phyloP scores from a whole-genome alignment of 2,329 filamentous ascomycete species.

The Exophiala spinifera region DNA sequence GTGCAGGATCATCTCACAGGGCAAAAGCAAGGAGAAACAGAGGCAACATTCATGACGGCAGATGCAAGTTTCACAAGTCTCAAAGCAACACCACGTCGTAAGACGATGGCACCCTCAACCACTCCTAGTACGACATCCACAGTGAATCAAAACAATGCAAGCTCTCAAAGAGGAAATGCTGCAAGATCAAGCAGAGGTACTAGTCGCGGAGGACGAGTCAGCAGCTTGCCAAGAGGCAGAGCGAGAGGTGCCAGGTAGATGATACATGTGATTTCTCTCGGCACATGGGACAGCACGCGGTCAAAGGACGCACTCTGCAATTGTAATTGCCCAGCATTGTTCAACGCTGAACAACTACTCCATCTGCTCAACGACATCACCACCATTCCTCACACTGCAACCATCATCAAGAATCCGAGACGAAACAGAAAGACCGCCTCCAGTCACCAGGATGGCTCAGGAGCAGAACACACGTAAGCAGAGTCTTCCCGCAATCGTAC shows the following conservation, averaged over 20 bases:
- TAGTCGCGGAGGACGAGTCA: slow-evolving; percentile 9
- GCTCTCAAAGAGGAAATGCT: slow-evolving; percentile 16
- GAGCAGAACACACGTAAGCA: no score
- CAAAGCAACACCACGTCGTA: slow-evolving; percentile 28
- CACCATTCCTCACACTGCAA: no score
- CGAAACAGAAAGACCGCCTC: background rate
- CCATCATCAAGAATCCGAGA: no score
- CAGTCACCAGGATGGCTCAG: background rate
- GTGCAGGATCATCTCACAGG: slow-evolving; percentile 4
- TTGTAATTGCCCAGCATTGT: background rate
- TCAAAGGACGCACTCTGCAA: no score
- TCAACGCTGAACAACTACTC: no score
- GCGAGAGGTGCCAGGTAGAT: slow-evolving; percentile 40
- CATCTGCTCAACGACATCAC: no score
- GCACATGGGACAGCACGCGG: no score
- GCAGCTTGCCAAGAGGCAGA: slow-evolving; percentile 32
- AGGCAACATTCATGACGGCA: slow-evolving; percentile 22
- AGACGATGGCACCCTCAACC: slow-evolving; percentile 18
- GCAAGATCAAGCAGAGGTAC: slow-evolving; percentile 35
- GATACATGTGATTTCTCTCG: background rate
- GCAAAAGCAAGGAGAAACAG: slow-evolving; percentile 9
- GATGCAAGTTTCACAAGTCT: slow-evolving; percentile 27
- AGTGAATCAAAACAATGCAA: slow-evolving; percentile 7
- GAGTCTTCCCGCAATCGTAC: no score
- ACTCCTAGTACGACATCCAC: slow-evolving; percentile 18